A percentile compares a stretch with the other conserved stretches of the same genome.
Evolutionary conservation across 2,329 filamentous ascomycete genomes (phyloP).

Genomic region (Clarireedia monteithiana): DNA sequence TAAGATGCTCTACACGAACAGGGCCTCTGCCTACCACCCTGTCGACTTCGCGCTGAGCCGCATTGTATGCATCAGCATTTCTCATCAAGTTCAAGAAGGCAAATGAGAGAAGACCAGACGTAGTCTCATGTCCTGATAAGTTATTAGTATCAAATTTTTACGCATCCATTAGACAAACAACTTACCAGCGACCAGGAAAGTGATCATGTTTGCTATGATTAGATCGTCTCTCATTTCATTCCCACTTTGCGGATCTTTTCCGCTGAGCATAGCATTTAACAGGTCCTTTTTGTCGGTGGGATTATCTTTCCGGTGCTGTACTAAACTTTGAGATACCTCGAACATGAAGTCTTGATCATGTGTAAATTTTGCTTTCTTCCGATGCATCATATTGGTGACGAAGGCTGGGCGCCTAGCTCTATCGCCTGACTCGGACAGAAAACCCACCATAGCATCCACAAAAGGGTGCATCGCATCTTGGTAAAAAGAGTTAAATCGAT

Average conservation of each 20-base stretch:
- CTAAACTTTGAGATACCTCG: conserved; percentile 47
- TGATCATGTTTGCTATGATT: conserved; percentile 62
- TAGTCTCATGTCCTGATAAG: conserved; percentile 54
- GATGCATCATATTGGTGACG: conserved; percentile 40
- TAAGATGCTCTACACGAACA: conserved; percentile 39
- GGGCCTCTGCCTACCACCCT: conserved; percentile 39
- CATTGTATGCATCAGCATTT: conserved; percentile 37
- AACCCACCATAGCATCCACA: conserved; percentile 56
- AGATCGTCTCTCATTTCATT: conserved; percentile 50
- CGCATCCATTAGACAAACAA: conserved; percentile 24
- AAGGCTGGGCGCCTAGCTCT: conserved; percentile 40
- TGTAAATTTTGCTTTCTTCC: conserved; percentile 38
- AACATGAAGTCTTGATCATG: conserved; percentile 47
- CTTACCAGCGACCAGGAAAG: conserved; percentile 49
- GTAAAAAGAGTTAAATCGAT: conserved; percentile 69
- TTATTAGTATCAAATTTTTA: conserved; percentile 35
- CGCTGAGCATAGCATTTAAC: conserved; percentile 59
- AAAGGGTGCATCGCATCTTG: conserved; percentile 62
- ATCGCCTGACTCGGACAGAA: conserved; percentile 48
- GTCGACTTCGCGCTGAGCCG: conserved; percentile 46
- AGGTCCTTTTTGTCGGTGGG: conserved; percentile 55
- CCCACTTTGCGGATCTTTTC: conserved; percentile 57
- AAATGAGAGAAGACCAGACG: conserved; percentile 44
- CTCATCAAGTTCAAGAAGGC: conserved; percentile 43
- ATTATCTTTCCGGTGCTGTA: conserved; percentile 48